Evolutionary conservation across 1,284 basidiomycete genomes (phyloP).

Genomic region (Ustilago curta): DNA sequence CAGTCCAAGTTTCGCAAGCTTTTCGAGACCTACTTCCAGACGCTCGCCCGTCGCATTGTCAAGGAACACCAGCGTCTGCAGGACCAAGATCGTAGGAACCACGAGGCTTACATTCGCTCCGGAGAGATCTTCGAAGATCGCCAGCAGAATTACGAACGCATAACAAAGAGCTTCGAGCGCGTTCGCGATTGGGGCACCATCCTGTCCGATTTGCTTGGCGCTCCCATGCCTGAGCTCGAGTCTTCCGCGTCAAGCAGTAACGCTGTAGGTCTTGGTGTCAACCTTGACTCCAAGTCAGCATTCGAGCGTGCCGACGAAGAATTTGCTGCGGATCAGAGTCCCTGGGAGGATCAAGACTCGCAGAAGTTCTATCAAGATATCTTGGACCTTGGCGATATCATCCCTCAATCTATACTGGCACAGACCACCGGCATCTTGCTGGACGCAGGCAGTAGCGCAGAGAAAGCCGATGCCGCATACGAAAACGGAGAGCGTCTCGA

Average conservation of each 20-base stretch:
- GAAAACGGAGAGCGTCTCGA: neutral
- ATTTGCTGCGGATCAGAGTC: conserved; percentile 74
- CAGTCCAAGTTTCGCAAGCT: conserved; percentile 90
- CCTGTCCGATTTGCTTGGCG: conserved; percentile 86
- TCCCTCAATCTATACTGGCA: conserved; percentile 87
- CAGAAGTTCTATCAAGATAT: conserved; percentile 93
- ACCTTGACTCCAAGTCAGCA: conserved; percentile 70
- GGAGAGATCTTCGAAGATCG: conserved; percentile 99
- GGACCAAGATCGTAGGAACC: conserved; percentile 94
- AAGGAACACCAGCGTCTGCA: conserved; percentile 79
- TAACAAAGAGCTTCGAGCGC: conserved; percentile 94
- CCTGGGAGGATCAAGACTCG: conserved; percentile 99
- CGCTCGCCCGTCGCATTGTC: conserved; percentile 87
- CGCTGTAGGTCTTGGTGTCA: conserved; percentile 72
- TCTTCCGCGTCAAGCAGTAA: conserved; percentile 74
- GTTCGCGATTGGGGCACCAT: conserved; percentile 70
- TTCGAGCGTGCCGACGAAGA: conserved; percentile 65
- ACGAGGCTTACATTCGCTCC: conserved; percentile 97
- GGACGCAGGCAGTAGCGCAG: conserved; percentile 73
- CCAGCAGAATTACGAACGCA: conserved; percentile 97
- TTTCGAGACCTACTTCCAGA: conserved; percentile 93
- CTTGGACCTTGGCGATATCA: conserved; percentile 88
- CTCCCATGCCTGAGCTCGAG: conserved; percentile 84
- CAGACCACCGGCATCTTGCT: conserved; percentile 25
- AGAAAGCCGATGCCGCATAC: conserved; percentile 69